Conservation (phyloP, 768 basidiomycete genomes). For the Calocybe indica region DNA sequence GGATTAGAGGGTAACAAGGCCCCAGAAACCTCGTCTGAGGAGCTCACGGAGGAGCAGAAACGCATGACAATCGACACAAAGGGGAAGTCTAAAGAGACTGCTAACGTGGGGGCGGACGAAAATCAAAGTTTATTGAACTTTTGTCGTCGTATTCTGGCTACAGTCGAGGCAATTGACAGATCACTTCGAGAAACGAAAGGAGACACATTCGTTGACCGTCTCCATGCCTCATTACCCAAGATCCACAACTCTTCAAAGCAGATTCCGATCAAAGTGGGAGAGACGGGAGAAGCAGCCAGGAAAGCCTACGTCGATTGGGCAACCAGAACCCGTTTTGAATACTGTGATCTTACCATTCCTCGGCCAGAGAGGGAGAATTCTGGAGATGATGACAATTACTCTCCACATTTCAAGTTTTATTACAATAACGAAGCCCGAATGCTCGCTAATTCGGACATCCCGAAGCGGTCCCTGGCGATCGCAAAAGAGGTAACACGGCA, state of each 20-base stretch:
- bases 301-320: slow-evolving; percentile 85
- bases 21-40: slow-evolving; percentile 41
- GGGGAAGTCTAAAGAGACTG: slow-evolving; percentile 59
- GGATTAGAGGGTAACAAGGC: slow-evolving; percentile 66
- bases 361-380: slow-evolving; percentile 12
- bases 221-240: slow-evolving; percentile 73
- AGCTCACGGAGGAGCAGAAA: slow-evolving; percentile 87
- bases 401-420: slow-evolving; percentile 76
- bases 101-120: slow-evolving; percentile 53
- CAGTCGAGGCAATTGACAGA: slow-evolving; percentile 80
- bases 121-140: slow-evolving; percentile 74
- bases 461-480: slow-evolving; percentile 88
- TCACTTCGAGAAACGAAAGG: slow-evolving; percentile 89
- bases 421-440: slow-evolving; percentile 81
- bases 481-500: slow-evolving; percentile 72
- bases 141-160: slow-evolving; percentile 80
- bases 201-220: slow-evolving; percentile 72
- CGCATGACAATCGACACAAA: slow-evolving; percentile 68
- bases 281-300: slow-evolving; percentile 60
- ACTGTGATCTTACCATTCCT: slow-evolving; percentile 75
- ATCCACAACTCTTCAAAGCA: slow-evolving; percentile 44
- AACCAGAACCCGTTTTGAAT: slow-evolving; percentile 76
- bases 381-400: slow-evolving; percentile 38
- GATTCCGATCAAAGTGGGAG: slow-evolving; percentile 41
- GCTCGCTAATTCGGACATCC: slow-evolving; percentile 80